Evolutionary conservation across 495 filamentous ascomycete species (phyloP), one percentile per base, ranked within the genome.

Genomic region (Aspergillus avenaceus): DNA sequence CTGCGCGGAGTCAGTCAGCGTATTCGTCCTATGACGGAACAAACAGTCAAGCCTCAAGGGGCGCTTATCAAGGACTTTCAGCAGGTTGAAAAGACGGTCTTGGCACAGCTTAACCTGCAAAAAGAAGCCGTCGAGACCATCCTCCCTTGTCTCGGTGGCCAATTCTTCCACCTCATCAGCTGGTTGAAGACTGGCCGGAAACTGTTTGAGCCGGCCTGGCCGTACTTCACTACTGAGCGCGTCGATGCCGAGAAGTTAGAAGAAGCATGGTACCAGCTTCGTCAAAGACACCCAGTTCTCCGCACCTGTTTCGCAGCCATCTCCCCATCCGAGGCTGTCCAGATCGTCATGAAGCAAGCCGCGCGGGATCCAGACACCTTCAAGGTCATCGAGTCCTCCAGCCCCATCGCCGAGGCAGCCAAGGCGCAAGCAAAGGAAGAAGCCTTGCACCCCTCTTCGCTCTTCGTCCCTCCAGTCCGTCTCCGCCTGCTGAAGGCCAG

Each of bases 141-240:
- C 3, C 57, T 84, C 0, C 86, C 85, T 0, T 84, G 80, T n/a
- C 78, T 84, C 8, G 64, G 85, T 1, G 87, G 87, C 50, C 87
- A 91, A 59, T 65, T 82, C 3, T 86, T 86, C 55, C 86, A 88
- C 76, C 71, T 91, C 9, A 79, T 72, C 3, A 73, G 67, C 18
- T 90, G 87, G 87, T 70, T 81, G 50, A 84, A 84, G 44, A 83
- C 85, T 0, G 49, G 59, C 0, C 81, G 83, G 0, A 66, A 64
- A 9, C 60, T 84, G 1, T 85, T 90, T 59, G 83, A 84, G 55
- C 77, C 84, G 0, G 74, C 70, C 1, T 91, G 89, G 59, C 60
- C 60, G 3, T 88, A 84, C 63, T 64, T 56, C 5, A 49, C 70
- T 19, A 47, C 32, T 1, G 64, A 73, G 9, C 41, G 45, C 1